Evolutionary conservation across 768 basidiomycete genomes (phyloP).

Genomic region (Rhodotorula toruloides): DNA sequence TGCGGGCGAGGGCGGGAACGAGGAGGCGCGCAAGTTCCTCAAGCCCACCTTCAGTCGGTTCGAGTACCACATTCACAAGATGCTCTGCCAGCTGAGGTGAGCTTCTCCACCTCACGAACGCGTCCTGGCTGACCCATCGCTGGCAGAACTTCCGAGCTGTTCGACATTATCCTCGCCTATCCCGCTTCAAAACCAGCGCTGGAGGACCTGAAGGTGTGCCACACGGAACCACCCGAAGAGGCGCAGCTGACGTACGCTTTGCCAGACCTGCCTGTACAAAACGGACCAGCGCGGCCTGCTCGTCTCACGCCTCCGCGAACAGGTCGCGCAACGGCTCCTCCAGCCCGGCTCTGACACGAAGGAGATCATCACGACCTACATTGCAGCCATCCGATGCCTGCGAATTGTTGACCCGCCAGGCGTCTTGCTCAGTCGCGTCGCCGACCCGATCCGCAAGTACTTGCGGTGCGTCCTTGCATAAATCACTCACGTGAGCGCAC

Average conservation of each 20-base stretch:
- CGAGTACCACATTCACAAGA: constrained; percentile 85
- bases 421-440: constrained; percentile 85
- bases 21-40: constrained; percentile 45
- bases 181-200: constrained; percentile 81
- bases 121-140: background rate
- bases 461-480: constrained; percentile 57
- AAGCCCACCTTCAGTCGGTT: constrained; percentile 72
- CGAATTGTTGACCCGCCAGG: constrained; percentile 87
- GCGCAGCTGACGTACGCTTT: background rate
- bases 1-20: constrained; percentile 47
- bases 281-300: constrained; percentile 43
- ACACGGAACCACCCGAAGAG: background rate
- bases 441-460: constrained; percentile 84
- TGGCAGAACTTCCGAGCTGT: constrained; percentile 64
- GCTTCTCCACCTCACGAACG: constrained; percentile 38
- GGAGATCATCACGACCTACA: constrained; percentile 81
- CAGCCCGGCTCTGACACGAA: constrained; percentile 95
- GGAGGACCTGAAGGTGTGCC: constrained; percentile 69
- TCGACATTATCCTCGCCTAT: constrained; percentile 91
- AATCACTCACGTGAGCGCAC: too few species aligned
- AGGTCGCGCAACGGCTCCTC: constrained; percentile 63
- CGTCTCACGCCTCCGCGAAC: constrained; percentile 19
- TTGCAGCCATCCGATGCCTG: constrained; percentile 83
- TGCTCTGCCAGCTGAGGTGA: constrained; percentile 8
- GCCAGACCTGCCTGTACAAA: constrained; percentile 46